Base-by-base conservation (phyloP, 1,139 yeast species). In the Sugiyamaella japonica region DNA sequence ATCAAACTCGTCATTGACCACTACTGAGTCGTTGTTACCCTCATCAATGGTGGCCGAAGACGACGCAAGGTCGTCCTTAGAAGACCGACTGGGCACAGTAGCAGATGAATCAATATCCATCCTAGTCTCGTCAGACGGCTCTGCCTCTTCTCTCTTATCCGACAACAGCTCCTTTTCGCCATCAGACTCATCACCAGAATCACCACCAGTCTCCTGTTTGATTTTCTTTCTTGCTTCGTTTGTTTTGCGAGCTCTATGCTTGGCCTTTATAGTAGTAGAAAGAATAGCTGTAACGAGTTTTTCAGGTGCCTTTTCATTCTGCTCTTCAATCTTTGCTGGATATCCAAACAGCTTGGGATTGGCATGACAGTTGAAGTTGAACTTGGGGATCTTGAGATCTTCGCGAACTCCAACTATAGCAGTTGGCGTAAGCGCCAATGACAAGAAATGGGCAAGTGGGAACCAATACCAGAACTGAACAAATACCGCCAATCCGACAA, bases 401-500 rank as follows among this genome's bases (percentile, higher is more conserved):
- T 82, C 86, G 59, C 85, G 84, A 9, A 93, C 89, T 61, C 97
- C 97, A 65, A 89, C 84, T 29, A 93, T 80, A 6, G 95, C 83
- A 1, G 99, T 95, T 52, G 99, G 97, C 6, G 95, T 82, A 72
- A 91, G 91, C 31, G 98, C 89, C 63, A 95, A 80, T 16, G 96
- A 86, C 66, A 93, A 76, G 75, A 93, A 95, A 74, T 93, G 98
- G 1, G 97, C 84, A 58, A 91, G 79, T 60, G 99, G 99, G 83
- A 86, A 95, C 99, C 99, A 93, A 74, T 90, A 90, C 99, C 99
- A 93, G 68, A 89, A 88, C 73, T 93, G 99, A 6, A 86, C 77
- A 70, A 93, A 95, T 58, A 93, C 81, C 0, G 95, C 84, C 65
- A 95, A 77, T 42, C 99, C 99, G 56, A 91, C 96, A 63, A 95